Conservation (phyloP, 2,329 filamentous ascomycete genomes). For the Pezicula rhizophila region DNA sequence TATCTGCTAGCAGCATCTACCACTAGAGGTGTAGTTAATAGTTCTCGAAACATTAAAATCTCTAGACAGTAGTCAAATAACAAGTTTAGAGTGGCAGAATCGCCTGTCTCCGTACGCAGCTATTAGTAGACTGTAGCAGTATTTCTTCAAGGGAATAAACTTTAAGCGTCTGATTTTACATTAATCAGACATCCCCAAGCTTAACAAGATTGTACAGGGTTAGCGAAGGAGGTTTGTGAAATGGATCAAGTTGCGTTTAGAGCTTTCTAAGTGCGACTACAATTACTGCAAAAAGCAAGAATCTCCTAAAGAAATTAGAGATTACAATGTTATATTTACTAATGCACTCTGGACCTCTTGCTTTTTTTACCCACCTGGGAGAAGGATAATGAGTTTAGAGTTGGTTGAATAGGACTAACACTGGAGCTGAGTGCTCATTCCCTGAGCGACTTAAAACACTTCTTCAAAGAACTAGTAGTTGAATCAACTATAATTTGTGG, state of each 20-base stretch:
- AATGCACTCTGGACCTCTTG: slow-evolving; percentile 1
- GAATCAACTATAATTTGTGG: background rate
- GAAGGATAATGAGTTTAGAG: no score
- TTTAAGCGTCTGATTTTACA: background rate
- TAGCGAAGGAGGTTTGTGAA: background rate
- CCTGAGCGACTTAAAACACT: background rate
- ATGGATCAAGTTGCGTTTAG: background rate
- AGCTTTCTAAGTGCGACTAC: background rate
- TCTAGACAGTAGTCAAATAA: background rate
- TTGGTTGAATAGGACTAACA: background rate
- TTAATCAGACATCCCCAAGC: background rate
- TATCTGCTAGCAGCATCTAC: background rate
- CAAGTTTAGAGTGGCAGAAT: background rate
- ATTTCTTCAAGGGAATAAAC: background rate
- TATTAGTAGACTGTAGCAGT: background rate
- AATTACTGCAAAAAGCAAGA: background rate
- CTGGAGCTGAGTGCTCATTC: slow-evolving; percentile 2
- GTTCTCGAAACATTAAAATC: background rate
- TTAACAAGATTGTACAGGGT: background rate
- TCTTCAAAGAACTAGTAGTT: background rate
- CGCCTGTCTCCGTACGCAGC: background rate
- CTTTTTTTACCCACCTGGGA: background rate
- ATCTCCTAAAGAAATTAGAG: background rate
- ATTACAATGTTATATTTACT: background rate
- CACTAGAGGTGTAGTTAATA: background rate